Evolutionary conservation across 495 filamentous ascomycete genomes (phyloP).

Genomic region (Tuber umbilicatum): DNA sequence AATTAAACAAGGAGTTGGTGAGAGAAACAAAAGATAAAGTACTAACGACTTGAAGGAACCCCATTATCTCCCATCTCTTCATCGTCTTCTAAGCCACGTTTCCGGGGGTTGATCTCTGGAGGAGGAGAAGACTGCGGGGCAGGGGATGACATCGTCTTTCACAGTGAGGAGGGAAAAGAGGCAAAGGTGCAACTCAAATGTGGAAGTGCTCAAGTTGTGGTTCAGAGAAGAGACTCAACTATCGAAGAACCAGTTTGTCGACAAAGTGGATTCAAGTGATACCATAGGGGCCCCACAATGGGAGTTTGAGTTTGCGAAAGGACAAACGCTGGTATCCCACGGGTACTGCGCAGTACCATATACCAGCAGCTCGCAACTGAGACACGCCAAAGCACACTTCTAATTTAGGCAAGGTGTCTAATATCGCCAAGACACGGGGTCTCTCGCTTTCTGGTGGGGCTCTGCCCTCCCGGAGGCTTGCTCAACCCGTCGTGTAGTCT

Average conservation of each 20-base stretch:
- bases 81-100: conserved; percentile 36
- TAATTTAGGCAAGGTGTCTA: background rate
- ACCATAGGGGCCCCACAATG: background rate
- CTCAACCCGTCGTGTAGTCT: background rate
- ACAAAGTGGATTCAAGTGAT: background rate
- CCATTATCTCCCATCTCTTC: conserved; percentile 34
- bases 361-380: too few relatives aligned
- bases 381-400: background rate
- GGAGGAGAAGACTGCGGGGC: conserved; percentile 36
- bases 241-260: conserved; percentile 6
- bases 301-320: background rate
- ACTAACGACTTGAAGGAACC: conserved; percentile 37
- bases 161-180: background rate
- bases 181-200: background rate
- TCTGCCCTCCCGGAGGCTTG: background rate
- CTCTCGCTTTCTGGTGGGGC: background rate
- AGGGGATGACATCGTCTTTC: conserved; percentile 36
- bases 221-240: background rate
- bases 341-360: too few relatives aligned
- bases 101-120: conserved; percentile 35
- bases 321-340: background rate
- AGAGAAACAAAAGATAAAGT: background rate
- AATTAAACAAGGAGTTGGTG: background rate
- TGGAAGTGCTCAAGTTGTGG: background rate
- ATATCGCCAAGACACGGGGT: background rate